Evolutionary conservation across 495 filamentous ascomycete species (phyloP), one percentile per base, ranked within the genome.

Genomic region (Penicillium subrubescens): DNA sequence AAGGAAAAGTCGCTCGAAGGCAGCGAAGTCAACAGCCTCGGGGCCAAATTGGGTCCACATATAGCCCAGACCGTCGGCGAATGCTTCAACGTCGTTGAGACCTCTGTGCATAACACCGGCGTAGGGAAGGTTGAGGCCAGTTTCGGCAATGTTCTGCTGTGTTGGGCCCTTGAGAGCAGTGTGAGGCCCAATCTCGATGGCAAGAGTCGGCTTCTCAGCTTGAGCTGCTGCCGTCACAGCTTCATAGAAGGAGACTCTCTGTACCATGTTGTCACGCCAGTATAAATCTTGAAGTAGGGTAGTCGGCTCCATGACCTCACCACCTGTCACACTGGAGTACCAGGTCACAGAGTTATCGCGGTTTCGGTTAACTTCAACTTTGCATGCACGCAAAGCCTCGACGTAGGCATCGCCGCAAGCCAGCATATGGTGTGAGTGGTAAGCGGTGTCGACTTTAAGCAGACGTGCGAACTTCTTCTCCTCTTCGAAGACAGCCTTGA

Each of bases 181-280:
- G 57, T 86, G 85, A 0, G 82, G 83, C 0, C 83, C 85, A 31
- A 86, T 63, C 54, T 86, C 85, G 5, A 86, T 2, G 31, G 41
- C 72, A 1, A 80, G 29, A 56, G 72, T 67, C 5, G 78, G 68
- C 0, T 34, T 61, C 0, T 60, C 60, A 3, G 51, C 44, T 0
- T 15, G 10, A 2, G 12, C 11, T 2, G 51, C 10, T 2, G 63
- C 56, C 19, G 41, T 35, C 1, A 69, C 59, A 0, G 67, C 67
- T 1, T 57, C n/a, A 1, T 19, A 19, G 39, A 69, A 69, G 0
- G 55, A 35, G 1, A 61, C 63, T 1, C 43, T 21, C 17, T 39
- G 11, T 1, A 35, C 25, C 60, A 69, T 54, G 21, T 67, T 69
- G 15, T 65, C 67, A 0, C 8, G 15, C 67, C 67, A 69, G 57